Conservation (phyloP, 352 stramenopile genomes). For the Globisporangium irregulare region DNA sequence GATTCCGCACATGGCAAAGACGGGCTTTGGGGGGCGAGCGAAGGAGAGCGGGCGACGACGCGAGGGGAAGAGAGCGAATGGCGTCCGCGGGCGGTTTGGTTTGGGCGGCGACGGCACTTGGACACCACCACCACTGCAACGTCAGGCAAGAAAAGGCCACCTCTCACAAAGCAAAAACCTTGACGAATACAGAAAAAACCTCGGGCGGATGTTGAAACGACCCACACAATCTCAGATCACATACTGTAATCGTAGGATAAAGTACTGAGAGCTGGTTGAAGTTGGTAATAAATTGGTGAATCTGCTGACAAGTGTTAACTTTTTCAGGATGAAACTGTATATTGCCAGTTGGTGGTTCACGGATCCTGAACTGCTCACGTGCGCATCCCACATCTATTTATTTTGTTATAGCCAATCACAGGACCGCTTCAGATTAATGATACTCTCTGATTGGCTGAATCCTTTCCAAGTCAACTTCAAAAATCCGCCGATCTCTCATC, state of each 20-base stretch:
- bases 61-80: conserved; percentile 7
- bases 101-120: neutral
- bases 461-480: conserved; percentile 2
- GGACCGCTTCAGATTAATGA: too few species aligned
- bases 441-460: neutral
- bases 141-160: conserved; percentile 7
- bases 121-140: conserved; percentile 10
- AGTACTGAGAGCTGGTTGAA: neutral
- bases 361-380: neutral
- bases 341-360: conserved; percentile 4
- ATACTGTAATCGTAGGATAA: neutral
- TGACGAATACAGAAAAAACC: neutral
- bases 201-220: neutral
- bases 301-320: neutral
- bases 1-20: conserved; percentile 96
- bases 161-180: neutral
- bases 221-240: neutral
- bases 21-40: neutral
- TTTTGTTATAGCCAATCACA: conserved; percentile 2
- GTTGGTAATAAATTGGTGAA: neutral
- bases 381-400: neutral
- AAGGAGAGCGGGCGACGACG: neutral
- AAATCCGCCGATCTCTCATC: neutral
- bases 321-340: neutral
- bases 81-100: neutral